These are phyloP conservation scores for Talaromyces pinophilus DNA, from an alignment of 2,329 filamentous ascomycete genomes.

Conservation along the genomic window DNA sequence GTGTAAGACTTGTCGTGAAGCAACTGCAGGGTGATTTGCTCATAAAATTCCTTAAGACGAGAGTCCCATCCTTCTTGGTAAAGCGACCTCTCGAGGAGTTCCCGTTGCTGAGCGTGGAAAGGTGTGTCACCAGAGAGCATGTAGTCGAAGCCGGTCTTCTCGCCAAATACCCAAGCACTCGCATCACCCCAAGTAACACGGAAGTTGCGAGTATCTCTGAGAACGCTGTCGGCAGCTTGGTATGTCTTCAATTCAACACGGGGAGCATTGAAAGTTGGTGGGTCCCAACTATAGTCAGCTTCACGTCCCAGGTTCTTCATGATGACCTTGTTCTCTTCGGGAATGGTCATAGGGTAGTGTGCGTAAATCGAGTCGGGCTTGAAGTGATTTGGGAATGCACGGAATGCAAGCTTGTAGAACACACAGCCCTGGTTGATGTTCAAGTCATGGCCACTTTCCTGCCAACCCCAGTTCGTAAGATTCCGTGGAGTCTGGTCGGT, in stretches of 20 bases:
- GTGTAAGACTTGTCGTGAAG: slow-evolving; percentile 66
- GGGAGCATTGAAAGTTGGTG: slow-evolving; percentile 56
- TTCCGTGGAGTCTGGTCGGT: slow-evolving; percentile 71
- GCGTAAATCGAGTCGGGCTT: slow-evolving; percentile 76
- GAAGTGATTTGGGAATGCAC: slow-evolving; percentile 80
- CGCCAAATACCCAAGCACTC: slow-evolving; percentile 63
- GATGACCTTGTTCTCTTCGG: slow-evolving; percentile 70
- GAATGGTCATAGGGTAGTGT: slow-evolving; percentile 72
- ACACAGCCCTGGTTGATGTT: slow-evolving; percentile 77
- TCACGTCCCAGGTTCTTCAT: slow-evolving; percentile 67
- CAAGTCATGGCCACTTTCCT: slow-evolving; percentile 70
- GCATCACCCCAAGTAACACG: slow-evolving; percentile 65
- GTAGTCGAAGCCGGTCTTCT: slow-evolving; percentile 55
- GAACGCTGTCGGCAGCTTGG: slow-evolving; percentile 61
- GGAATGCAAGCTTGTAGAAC: slow-evolving; percentile 80
- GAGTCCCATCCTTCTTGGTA: slow-evolving; percentile 63
- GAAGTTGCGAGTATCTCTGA: slow-evolving; percentile 64
- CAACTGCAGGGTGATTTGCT: slow-evolving; percentile 61
- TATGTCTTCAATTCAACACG: slow-evolving; percentile 63
- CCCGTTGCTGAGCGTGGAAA: slow-evolving; percentile 53
- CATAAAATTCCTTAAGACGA: slow-evolving; percentile 67
- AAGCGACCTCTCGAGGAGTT: slow-evolving; percentile 59
- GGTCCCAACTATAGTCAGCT: slow-evolving; percentile 68
- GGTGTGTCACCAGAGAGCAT: slow-evolving; percentile 58
- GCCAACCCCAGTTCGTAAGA: slow-evolving; percentile 82